Base-by-base conservation (phyloP, 176 grass and related monocot species). In the Melocanna baccifera region DNA sequence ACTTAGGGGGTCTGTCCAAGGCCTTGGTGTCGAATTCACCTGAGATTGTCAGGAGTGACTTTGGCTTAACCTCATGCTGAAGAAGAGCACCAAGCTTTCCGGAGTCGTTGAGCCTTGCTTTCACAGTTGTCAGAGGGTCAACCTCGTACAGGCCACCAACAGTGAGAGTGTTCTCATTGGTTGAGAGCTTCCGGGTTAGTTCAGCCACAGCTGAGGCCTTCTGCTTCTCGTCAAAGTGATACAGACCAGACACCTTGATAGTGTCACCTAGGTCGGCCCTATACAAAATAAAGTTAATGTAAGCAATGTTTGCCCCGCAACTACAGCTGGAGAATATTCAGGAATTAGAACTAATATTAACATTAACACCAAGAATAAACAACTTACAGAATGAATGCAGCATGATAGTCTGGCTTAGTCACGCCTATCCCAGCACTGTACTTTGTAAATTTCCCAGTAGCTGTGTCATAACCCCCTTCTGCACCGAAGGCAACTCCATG, bases 1-100 rank as follows among this genome's bases (percentile, higher is more conserved):
- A 96, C 73, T 94, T 96, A 56, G 93, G 96, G 67, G 93, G 14
- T 40, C 83, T 90, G 78, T 96, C 96, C 93, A 96, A 90, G 69
- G 89, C 89, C 90, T 96, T 99, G 48, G 96, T 89, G 48, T 99
- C 89, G 12, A 96, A 99, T 77, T 99, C 96, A n/a, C 93, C 86
- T 40, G 96, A 96, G 86, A 99, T 86, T 23, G 96, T 96, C 61
- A 96, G 87, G 71, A 94, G 53, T 22, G 93, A 94, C 85, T 99
- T 99, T 12, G 91, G 88, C 30, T 92, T 94, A 71, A 99, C 25
- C 82, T 99, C 91, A 77, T 99, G 96, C 78, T 99, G 96, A 51
- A 99, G 73, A 83, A 99, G 96, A 26, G 93, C 88, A 10, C 86
- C 88, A 46, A 99, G 84, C 39, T 88, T 96, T 74, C 96, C 96